Evolutionary conservation across 2,329 filamentous ascomycete species (phyloP), one percentile per base, ranked within the genome.

Genomic region (Fusarium sp.): DNA sequence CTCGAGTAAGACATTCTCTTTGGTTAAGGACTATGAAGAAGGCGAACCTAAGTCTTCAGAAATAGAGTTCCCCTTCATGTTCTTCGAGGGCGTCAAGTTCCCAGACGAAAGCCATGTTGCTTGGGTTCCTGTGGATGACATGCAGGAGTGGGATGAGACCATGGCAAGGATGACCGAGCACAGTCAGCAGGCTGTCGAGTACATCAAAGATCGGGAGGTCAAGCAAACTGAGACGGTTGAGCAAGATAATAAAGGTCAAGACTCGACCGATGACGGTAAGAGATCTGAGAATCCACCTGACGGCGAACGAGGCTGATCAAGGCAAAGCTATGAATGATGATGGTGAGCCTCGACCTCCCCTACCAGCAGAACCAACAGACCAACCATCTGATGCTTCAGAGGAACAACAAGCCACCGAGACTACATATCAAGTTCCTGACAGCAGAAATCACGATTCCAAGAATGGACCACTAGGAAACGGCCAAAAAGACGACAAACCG

Each of bases 31-130:
- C 7, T 68, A 59, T 13, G 45, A 67, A 15, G 46, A 58, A 4
- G 51, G 28, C 1, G 65, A 53, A 4, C 41, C 57, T 2, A 24
- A 11, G 4, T 28, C 35, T 5, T 31, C 45, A 5, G 38, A 41
- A 25, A 53, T 53, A 13, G 29, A 64, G 6, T 67, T 67, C n/a
- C 55, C 65, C 1, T 62, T 68, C 26, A 58, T 66, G 26, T 64
- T 61, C 38, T 68, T 68, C 6, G 65, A 68, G 10, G 65, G 51
- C 2, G n/a, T 39, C 13, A n/a, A 22, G 2, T 68, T 67, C 19
- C 62, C 59, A 2, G 32, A 45, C 2, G 15, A 42, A 3, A 48
- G 61, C 15, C 38, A 62, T 4, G 42, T 64, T 26, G 59, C 43
- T 7, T 68, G 65, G 65, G 47, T 68, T n/a, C 15, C 47, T 1